A percentile compares a stretch with the other conserved stretches of the same genome.
These are phyloP conservation scores for Singerocomus inundabilis DNA, from an alignment of 1,284 basidiomycete species.

Conservation along the genomic window DNA sequence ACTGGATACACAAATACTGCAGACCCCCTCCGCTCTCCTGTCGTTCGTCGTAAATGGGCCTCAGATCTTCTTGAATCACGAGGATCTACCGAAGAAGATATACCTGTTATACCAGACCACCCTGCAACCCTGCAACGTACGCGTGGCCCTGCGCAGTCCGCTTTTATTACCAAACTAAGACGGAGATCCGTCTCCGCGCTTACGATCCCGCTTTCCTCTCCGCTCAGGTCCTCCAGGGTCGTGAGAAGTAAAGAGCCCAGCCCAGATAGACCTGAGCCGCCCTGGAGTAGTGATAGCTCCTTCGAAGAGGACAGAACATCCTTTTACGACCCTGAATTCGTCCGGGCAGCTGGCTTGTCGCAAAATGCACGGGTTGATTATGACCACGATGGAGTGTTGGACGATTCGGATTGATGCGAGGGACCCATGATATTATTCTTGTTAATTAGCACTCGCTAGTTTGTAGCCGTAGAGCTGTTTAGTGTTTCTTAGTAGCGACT, in stretches of 20 bases:
- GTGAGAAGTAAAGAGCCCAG: slow-evolving; percentile 30
- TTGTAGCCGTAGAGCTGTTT: slow-evolving; percentile 14
- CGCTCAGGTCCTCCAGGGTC: slow-evolving; percentile 31
- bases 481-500: not conserved
- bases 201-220: slow-evolving; percentile 44
- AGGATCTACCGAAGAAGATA: slow-evolving; percentile 19
- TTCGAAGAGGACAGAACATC: slow-evolving; percentile 47
- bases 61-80: slow-evolving; percentile 41
- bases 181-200: slow-evolving; percentile 51
- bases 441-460: not conserved
- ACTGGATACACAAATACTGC: slow-evolving; percentile 26
- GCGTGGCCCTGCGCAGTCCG: slow-evolving; percentile 17
- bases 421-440: not conserved
- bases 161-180: slow-evolving; percentile 36
- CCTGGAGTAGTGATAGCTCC: slow-evolving; percentile 69
- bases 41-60: slow-evolving; percentile 47
- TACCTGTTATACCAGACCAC: slow-evolving; percentile 12
- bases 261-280: slow-evolving; percentile 36
- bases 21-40: slow-evolving; percentile 41
- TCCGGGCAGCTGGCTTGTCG: slow-evolving; percentile 22
- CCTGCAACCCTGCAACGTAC: slow-evolving; percentile 9
- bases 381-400: slow-evolving; percentile 19
- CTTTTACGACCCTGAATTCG: slow-evolving; percentile 26
- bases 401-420: slow-evolving; percentile 22
- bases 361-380: slow-evolving; percentile 14